Conservation (phyloP, 2,329 filamentous ascomycete species). For the Nemania abortiva region DNA sequence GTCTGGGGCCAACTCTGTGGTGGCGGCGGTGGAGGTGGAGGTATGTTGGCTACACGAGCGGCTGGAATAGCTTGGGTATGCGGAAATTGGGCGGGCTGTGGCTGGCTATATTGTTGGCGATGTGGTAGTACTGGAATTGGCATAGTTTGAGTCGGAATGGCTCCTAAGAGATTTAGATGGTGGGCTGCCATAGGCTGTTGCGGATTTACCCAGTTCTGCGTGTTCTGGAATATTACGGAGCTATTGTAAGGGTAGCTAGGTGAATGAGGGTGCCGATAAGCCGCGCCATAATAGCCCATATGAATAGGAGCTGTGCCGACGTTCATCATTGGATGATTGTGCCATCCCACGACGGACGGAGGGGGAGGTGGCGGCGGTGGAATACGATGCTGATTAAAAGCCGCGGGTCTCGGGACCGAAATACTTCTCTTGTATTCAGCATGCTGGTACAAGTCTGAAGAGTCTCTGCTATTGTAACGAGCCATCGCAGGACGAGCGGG, state of each 20-base stretch:
- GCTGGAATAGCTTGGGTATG: constrained; percentile 23
- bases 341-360: constrained; percentile 24
- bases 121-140: constrained; percentile 31
- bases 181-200: constrained; percentile 31
- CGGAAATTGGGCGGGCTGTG: neutral
- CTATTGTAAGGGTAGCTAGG: constrained; percentile 14
- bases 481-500: constrained; percentile 25
- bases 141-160: constrained; percentile 23
- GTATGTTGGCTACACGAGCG: constrained; percentile 12
- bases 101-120: constrained; percentile 22
- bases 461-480: neutral
- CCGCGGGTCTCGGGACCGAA: neutral
- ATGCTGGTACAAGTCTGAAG: constrained; percentile 13
- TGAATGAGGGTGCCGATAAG: constrained; percentile 10
- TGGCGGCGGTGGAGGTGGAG: constrained; percentile 33
- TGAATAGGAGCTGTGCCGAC: neutral
- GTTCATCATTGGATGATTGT: constrained; percentile 8
- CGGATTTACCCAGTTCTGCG: constrained; percentile 4
- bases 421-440: neutral
- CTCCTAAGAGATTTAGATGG: constrained; percentile 20
- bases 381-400: constrained; percentile 11
- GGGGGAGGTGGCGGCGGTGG: constrained; percentile 28
- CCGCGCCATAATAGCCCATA: constrained; percentile 5
- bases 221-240: neutral
- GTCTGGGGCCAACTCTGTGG: constrained; percentile 10